These are phyloP conservation scores for Sclerotinia nivalis DNA, from an alignment of 2,329 filamentous ascomycete species.

Conservation along the genomic window DNA sequence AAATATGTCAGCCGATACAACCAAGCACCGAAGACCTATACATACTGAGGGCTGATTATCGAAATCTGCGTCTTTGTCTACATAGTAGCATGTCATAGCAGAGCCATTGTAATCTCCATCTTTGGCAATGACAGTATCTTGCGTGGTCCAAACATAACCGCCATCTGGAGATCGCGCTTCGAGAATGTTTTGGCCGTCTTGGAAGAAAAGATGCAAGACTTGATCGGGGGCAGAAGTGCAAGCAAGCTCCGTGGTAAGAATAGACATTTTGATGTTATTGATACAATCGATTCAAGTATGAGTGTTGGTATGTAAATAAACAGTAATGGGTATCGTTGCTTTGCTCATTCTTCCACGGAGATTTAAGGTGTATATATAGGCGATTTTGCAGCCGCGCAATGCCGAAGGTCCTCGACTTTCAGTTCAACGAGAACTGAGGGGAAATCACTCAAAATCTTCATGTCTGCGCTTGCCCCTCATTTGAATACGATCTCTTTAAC, in stretches of 20 bases:
- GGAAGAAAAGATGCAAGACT: slow-evolving; percentile 16
- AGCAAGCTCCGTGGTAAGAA: slow-evolving; percentile 15
- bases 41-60: slow-evolving; percentile 6
- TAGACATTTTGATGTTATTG: slow-evolving; percentile 11
- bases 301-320: neutral
- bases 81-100: slow-evolving; percentile 19
- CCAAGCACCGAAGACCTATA: neutral
- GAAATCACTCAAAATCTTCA: neutral
- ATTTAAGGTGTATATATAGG: slow-evolving; percentile 15
- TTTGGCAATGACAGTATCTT: slow-evolving; percentile 20
- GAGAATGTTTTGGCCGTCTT: slow-evolving; percentile 3
- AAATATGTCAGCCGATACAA: neutral
- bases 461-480: slow-evolving; percentile 1
- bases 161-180: slow-evolving; percentile 21
- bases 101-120: slow-evolving; percentile 10
- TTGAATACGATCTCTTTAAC: neutral
- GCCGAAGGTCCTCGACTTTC: neutral
- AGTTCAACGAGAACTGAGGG: neutral
- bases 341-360: neutral
- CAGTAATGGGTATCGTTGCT: neutral
- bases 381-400: neutral
- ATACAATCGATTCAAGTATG: neutral
- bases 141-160: slow-evolving; percentile 6
- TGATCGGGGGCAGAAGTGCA: slow-evolving; percentile 12
- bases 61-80: slow-evolving; percentile 17